A percentile compares a stretch with the other conserved stretches of the same genome.
Conservation (phyloP, 1,284 basidiomycete genomes). For the Ceratobasidium sp. region DNA sequence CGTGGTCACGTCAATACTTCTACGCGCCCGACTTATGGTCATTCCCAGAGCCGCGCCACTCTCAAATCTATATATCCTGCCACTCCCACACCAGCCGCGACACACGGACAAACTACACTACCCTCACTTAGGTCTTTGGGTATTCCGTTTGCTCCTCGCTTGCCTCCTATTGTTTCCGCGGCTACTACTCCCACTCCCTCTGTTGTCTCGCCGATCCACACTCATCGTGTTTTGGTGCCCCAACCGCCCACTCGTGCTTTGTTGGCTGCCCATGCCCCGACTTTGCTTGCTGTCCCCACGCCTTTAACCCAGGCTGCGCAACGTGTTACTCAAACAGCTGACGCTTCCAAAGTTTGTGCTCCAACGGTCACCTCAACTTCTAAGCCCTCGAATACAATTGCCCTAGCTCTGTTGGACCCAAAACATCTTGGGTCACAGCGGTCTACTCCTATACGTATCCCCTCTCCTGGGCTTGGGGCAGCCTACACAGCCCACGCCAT, state of each 20-base stretch:
- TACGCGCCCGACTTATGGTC: background rate
- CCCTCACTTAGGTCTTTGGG: background rate
- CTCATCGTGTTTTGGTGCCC: background rate
- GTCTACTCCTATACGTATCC: background rate
- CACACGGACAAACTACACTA: background rate
- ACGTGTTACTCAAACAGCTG: too few species aligned
- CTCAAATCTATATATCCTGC: background rate
- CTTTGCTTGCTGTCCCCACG: too few species aligned
- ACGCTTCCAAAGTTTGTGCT: too few species aligned
- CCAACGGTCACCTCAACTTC: too few species aligned
- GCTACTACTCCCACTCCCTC: background rate
- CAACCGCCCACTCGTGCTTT: background rate
- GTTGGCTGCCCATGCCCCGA: too few species aligned
- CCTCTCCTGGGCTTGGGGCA: background rate
- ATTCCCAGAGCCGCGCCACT: background rate
- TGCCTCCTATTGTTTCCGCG: background rate
- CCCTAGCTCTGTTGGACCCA: too few species aligned
- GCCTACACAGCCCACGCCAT: too few species aligned
- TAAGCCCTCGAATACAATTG: too few species aligned
- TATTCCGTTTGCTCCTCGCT: background rate
- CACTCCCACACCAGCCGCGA: background rate
- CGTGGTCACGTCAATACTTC: background rate
- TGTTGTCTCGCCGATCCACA: background rate
- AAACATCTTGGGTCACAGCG: too few species aligned
- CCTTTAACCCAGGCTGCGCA: too few species aligned